phyloP scores from a whole-genome alignment of 345 rosid genomes.

The Isatis tinctoria region DNA sequence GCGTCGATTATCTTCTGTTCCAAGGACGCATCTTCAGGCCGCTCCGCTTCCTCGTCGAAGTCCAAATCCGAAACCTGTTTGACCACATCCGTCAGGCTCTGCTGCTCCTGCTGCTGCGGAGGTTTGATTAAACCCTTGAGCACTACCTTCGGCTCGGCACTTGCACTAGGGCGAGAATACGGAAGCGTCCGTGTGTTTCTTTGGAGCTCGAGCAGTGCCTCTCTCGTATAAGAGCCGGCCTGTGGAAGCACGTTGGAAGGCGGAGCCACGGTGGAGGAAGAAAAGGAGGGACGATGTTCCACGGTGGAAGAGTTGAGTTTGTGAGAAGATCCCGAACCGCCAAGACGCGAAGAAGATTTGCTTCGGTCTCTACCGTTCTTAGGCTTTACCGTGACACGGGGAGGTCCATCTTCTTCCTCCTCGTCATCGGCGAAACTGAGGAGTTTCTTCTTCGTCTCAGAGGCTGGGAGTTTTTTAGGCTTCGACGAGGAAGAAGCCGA shows the following conservation, averaged over 20 bases:
- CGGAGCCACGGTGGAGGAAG: constrained; percentile 30
- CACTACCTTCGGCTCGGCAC: constrained; percentile 49
- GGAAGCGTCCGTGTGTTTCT: constrained; percentile 72
- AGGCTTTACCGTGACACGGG: constrained; percentile 13
- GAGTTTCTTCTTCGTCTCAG: constrained; percentile 43
- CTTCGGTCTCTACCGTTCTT: constrained; percentile 30
- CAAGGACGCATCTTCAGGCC: constrained; percentile 28
- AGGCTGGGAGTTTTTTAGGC: constrained; percentile 49
- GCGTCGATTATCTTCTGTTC: constrained; percentile 51
- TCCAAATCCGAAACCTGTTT: constrained; percentile 32
- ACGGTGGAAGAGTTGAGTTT: constrained; percentile 46
- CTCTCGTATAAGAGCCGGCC: constrained; percentile 85
- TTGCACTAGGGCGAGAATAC: constrained; percentile 40
- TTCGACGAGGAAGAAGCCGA: constrained; percentile 37
- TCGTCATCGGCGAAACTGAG: constrained; percentile 94
- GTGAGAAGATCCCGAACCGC: constrained; percentile 48
- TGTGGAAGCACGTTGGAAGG: constrained; percentile 76
- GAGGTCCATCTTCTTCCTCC: constrained; percentile 39
- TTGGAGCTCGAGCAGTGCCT: constrained; percentile 86
- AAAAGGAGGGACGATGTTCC: constrained; percentile 48
- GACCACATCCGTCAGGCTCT: constrained; percentile 31
- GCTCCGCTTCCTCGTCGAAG: constrained; percentile 36
- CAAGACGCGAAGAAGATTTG: constrained; percentile 44
- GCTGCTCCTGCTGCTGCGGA: constrained; percentile 36
- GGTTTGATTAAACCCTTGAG: constrained; percentile 53